Evolutionary conservation across 2,329 filamentous ascomycete species (phyloP).

Genomic region (Bisporella sp.): DNA sequence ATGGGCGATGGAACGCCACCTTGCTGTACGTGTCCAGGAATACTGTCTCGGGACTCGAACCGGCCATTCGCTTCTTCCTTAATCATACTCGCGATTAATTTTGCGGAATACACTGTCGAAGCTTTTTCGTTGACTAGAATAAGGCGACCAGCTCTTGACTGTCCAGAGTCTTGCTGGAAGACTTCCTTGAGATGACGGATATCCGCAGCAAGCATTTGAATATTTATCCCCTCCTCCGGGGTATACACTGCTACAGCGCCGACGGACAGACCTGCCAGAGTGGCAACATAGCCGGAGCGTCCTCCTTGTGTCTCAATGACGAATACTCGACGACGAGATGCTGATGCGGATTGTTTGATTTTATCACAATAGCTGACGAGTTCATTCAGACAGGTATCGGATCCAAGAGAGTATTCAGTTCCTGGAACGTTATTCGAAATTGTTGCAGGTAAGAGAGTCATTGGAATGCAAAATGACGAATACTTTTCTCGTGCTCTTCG

Average conservation of each 20-base stretch:
- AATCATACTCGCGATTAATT: slow-evolving; percentile 93
- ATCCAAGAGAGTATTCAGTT: slow-evolving; percentile 93
- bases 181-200: slow-evolving; percentile 83
- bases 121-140: slow-evolving; percentile 97
- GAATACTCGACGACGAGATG: slow-evolving; percentile 87
- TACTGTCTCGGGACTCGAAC: slow-evolving; percentile 87
- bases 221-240: slow-evolving; percentile 88
- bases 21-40: slow-evolving; percentile 91
- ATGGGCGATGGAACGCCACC: slow-evolving; percentile 89
- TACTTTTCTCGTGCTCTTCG: slow-evolving; percentile 72
- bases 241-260: slow-evolving; percentile 93
- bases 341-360: slow-evolving; percentile 93
- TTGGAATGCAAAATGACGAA: slow-evolving; percentile 84
- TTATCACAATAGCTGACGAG: slow-evolving; percentile 94
- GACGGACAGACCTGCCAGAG: slow-evolving; percentile 82
- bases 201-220: slow-evolving; percentile 87
- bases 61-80: slow-evolving; percentile 85
- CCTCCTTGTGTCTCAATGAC: slow-evolving; percentile 98
- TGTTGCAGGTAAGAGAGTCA: slow-evolving; percentile 88
- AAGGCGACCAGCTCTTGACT: slow-evolving; percentile 83
- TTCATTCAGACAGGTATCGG: slow-evolving; percentile 93
- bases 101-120: slow-evolving; percentile 82
- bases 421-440: slow-evolving; percentile 98
- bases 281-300: slow-evolving; percentile 87
- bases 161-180: slow-evolving; percentile 79